Conservation (phyloP, 441 rosid genomes). For the Populus hybrid region DNA sequence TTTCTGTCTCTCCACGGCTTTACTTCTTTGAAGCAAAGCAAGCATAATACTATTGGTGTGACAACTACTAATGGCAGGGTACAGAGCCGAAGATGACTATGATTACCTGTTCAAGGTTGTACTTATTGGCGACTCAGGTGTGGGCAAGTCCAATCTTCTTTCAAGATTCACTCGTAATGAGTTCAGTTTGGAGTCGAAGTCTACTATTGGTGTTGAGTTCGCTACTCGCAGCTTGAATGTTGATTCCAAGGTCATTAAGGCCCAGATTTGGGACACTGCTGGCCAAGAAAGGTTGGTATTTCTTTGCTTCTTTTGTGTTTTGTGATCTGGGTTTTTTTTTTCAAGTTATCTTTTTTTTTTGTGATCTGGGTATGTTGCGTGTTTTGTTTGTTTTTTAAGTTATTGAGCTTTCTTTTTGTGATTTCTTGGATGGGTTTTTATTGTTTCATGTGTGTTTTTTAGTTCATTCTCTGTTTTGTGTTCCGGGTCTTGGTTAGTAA, state of each 20-base stretch:
- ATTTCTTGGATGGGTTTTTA: not conserved
- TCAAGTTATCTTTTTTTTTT: not conserved
- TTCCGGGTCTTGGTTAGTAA: not conserved
- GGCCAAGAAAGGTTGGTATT: constrained; percentile 66
- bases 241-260: constrained; percentile 47
- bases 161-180: constrained; percentile 31
- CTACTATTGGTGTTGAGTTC: constrained; percentile 30
- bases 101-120: constrained; percentile 84
- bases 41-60: not conserved
- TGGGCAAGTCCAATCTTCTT: constrained; percentile 28
- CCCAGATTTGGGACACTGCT: constrained; percentile 97
- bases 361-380: constrained; percentile 2
- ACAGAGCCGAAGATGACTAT: constrained; percentile 80
- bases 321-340: constrained; percentile 9
- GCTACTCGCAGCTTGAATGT: constrained; percentile 33
- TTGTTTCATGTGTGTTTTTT: not conserved
- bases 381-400: not conserved
- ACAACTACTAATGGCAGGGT: constrained; percentile 52
- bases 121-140: constrained; percentile 26
- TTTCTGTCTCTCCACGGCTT: not conserved
- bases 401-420: not conserved
- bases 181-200: constrained; percentile 33
- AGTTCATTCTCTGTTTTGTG: not conserved
- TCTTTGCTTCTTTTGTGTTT: not conserved
- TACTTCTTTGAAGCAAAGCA: constrained; percentile 10